These are phyloP conservation scores for Pterocarpus santalinus DNA, from an alignment of 306 rosid species.

Conservation along the genomic window DNA sequence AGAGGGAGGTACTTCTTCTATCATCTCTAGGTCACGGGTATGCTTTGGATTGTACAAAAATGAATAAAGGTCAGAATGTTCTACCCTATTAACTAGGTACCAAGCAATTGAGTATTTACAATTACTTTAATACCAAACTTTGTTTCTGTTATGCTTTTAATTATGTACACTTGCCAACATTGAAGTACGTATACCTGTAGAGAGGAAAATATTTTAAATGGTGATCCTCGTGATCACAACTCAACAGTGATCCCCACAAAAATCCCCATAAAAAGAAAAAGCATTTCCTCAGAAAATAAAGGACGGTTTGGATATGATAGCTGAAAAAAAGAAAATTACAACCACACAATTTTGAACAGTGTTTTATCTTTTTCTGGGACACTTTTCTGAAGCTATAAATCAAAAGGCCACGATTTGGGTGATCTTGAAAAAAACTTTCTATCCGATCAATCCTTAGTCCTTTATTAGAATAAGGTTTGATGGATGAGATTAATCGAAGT, in stretches of 20 bases:
- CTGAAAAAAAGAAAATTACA: slow-evolving; percentile 28
- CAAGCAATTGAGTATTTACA: slow-evolving; percentile 38
- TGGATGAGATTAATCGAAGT: slow-evolving; percentile 27
- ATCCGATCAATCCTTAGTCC: slow-evolving; percentile 36
- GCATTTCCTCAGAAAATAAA: slow-evolving; percentile 14
- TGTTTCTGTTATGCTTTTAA: slow-evolving; percentile 38
- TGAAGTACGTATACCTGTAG: slow-evolving; percentile 41
- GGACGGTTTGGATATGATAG: slow-evolving; percentile 38
- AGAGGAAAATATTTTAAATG: slow-evolving; percentile 36
- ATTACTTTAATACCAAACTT: slow-evolving; percentile 16
- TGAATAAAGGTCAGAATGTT: slow-evolving; percentile 75
- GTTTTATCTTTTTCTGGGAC: slow-evolving; percentile 44
- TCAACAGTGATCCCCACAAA: slow-evolving; percentile 52
- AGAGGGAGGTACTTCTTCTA: slow-evolving; percentile 50
- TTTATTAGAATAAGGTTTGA: slow-evolving; percentile 36
- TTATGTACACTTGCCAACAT: slow-evolving; percentile 34
- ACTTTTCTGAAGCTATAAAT: slow-evolving; percentile 38
- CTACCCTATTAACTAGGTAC: slow-evolving; percentile 49
- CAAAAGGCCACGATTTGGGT: slow-evolving; percentile 45
- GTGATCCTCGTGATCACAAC: slow-evolving; percentile 56
- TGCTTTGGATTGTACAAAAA: slow-evolving; percentile 64
- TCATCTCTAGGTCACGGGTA: slow-evolving; percentile 65
- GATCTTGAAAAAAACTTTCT: slow-evolving; percentile 37
- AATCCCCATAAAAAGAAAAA: slow-evolving; percentile 35
- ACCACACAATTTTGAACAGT: slow-evolving; percentile 43